Base-by-base conservation (phyloP, 2,329 filamentous ascomycete genomes). In the Chalaropsis ovoidea region DNA sequence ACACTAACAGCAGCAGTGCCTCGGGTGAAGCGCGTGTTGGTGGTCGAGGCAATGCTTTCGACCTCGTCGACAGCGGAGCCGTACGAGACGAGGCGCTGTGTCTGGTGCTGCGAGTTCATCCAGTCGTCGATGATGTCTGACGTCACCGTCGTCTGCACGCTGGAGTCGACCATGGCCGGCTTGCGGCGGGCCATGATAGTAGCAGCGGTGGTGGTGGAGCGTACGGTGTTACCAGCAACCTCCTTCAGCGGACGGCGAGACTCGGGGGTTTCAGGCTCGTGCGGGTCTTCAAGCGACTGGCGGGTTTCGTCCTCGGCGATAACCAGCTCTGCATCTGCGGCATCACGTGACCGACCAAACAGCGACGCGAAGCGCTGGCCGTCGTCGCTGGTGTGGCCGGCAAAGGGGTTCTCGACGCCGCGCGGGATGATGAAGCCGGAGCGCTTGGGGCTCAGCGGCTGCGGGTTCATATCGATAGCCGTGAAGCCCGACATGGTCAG, bases 71-170 rank as follows among this genome's bases (percentile, higher is more conserved):
- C 62, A 22, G 58, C 56, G 11, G 54, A 64, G 13, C 70, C 70
- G 35, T 70, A 68, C 31, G 71, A 73, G 41, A 72, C 71, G 11
- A 24, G 42, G 35, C 71, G 66, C 27, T 71, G 56, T 43, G 47
- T 43, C 35, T 54, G 71, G 47, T 68, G 68, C 70, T 83, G 84
- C 64, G 80, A 79, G 69, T 82, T 81, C 65, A 95, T 76, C 71
- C 96, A 80, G 65, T 84, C 82, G 70, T 96, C 91, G 69, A 96
- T 90, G 65, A 88, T 86, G 62, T 88, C 83, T 0, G 89, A 83
- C n/a, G 90, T 95, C 39, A 96, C 79, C 47, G 87, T 81, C 27
- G 92, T 96, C 76, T 96, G 93, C 15, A 88, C 87, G 64, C 86
- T 83, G 69, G 65, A 67, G 58, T 69, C 68, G 13, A 66, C 61